These are phyloP conservation scores for Suillus decipiens DNA, from an alignment of 768 basidiomycete genomes.

Conservation along the genomic window DNA sequence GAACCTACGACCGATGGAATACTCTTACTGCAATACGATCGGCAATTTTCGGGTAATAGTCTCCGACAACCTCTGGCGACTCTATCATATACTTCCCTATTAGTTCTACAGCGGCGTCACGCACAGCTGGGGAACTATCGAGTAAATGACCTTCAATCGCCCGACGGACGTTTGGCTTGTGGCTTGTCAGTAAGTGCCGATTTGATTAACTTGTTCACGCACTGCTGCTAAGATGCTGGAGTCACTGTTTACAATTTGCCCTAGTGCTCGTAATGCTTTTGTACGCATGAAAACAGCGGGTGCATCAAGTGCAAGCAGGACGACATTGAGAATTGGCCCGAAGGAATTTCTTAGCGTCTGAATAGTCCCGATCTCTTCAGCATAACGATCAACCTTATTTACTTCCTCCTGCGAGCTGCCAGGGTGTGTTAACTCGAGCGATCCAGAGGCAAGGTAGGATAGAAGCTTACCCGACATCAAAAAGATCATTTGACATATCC, in stretches of 20 bases:
- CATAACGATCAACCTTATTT: conserved; percentile 62
- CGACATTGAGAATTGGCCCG: conserved; percentile 77
- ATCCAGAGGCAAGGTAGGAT: neutral
- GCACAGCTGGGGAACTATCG: conserved; percentile 91
- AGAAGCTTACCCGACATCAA: conserved; percentile 70
- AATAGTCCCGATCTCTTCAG: conserved; percentile 75
- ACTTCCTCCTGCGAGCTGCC: conserved; percentile 72
- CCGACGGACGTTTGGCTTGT: conserved; percentile 73
- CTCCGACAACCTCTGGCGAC: conserved; percentile 80
- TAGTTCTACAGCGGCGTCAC: conserved; percentile 95
- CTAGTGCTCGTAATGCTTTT: conserved; percentile 88
- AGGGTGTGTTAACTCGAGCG: neutral
- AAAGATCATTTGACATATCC: conserved; percentile 67
- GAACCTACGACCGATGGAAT: neutral
- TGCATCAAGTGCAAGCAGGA: conserved; percentile 79
- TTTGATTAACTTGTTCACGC: conserved; percentile 26
- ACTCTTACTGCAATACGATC: conserved; percentile 83
- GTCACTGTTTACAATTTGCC: conserved; percentile 88
- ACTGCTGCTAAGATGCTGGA: conserved; percentile 79
- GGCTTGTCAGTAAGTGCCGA: conserved; percentile 9
- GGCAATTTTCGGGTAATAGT: conserved; percentile 87
- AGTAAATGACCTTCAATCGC: conserved; percentile 89
- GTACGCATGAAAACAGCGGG: conserved; percentile 91
- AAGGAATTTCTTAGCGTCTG: conserved; percentile 81
- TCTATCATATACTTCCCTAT: conserved; percentile 98